A percentile compares a stretch with the other conserved stretches of the same genome.
Conservation (phyloP, 768 basidiomycete genomes). For the Boletus edulis region DNA sequence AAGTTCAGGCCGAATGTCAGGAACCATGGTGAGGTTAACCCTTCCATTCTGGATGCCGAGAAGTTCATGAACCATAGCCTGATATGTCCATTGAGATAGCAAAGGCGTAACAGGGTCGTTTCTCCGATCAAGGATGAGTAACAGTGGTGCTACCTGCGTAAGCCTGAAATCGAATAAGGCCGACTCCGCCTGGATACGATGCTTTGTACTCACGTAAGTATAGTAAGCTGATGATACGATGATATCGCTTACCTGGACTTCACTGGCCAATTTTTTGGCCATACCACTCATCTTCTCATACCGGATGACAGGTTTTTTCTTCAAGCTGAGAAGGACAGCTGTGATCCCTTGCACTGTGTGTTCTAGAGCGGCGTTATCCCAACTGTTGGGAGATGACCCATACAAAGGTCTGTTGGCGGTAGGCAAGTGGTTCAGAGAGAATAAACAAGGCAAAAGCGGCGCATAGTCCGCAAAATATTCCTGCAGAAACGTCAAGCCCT, state of each 20-base stretch:
- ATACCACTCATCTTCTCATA: conserved; percentile 92
- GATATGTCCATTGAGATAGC: conserved; percentile 98
- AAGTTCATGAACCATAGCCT: conserved; percentile 98
- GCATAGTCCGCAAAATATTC: conserved; percentile 98
- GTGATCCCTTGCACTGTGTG: conserved; percentile 77
- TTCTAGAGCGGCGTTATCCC: conserved; percentile 73
- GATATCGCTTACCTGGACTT: conserved; percentile 63
- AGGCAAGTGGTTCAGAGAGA: conserved; percentile 81
- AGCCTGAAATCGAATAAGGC: conserved; percentile 89
- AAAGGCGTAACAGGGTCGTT: conserved; percentile 98
- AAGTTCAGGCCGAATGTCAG: conserved; percentile 84
- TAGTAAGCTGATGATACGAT: background rate
- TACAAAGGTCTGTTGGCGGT: conserved; percentile 62
- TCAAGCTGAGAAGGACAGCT: conserved; percentile 87
- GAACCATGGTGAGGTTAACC: conserved; percentile 79
- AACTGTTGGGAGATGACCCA: conserved; percentile 67
- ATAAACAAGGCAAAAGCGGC: conserved; percentile 80
- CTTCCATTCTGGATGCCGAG: conserved; percentile 92
- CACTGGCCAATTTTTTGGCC: conserved; percentile 85
- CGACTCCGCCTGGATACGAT: conserved; percentile 76
- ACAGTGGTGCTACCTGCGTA: conserved; percentile 82
- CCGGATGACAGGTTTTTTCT: conserved; percentile 92
- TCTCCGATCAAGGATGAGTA: conserved; percentile 90
- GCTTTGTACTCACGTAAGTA: conserved; percentile 41
- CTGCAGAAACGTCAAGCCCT: conserved; percentile 38